Evolutionary conservation across 352 stramenopile genomes (phyloP).

Genomic region (Phytopythium kandeliae): DNA sequence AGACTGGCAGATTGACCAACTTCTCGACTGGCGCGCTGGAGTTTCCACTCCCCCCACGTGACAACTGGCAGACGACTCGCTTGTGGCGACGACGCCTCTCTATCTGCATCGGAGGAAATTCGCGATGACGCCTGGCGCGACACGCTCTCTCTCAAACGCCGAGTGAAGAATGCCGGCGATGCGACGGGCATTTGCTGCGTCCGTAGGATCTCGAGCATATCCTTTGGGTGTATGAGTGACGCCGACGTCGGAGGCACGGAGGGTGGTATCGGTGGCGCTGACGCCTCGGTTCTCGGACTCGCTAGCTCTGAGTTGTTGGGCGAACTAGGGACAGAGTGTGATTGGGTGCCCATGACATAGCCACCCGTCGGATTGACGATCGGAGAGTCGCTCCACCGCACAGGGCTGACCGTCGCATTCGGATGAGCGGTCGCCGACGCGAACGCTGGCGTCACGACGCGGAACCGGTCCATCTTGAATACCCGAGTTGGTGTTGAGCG

Average conservation of each 20-base stretch:
- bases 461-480: slow-evolving; percentile 71
- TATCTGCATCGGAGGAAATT: slow-evolving; percentile 1
- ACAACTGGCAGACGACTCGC: slow-evolving; percentile 27
- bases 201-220: slow-evolving; percentile 71
- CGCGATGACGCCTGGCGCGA: slow-evolving; percentile 8
- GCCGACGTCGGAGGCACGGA: slow-evolving; percentile 4
- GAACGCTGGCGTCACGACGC: slow-evolving; percentile 51
- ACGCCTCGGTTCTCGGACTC: neutral
- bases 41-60: slow-evolving; percentile 37
- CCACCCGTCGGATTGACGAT: slow-evolving; percentile 3
- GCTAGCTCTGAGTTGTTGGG: neutral
- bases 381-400: neutral
- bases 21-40: slow-evolving; percentile 9
- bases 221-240: slow-evolving; percentile 39
- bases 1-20: neutral
- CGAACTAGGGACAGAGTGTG: neutral
- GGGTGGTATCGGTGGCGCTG: neutral
- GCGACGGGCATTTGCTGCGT: slow-evolving; percentile 65
- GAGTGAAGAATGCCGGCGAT: slow-evolving; percentile 45
- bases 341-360: neutral
- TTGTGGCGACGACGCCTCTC: neutral
- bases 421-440: slow-evolving; percentile 8
- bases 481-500: slow-evolving; percentile 32
- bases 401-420: neutral
- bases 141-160: slow-evolving; percentile 24